phyloP scores from a whole-genome alignment of 2,329 filamentous ascomycete genomes.

The Penicillium oxalicum region DNA sequence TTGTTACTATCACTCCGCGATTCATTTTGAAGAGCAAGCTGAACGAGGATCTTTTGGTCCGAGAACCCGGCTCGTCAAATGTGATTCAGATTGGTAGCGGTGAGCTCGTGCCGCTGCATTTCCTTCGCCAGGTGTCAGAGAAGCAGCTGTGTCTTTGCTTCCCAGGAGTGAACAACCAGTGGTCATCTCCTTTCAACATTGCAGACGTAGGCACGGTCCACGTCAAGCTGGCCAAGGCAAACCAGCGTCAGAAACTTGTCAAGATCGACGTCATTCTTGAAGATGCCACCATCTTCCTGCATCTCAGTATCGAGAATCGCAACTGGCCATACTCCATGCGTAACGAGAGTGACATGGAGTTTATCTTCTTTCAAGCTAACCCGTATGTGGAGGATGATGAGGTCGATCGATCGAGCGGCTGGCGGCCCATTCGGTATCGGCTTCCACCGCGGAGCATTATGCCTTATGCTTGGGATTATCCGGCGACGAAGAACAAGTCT shows the following conservation, averaged over 20 bases:
- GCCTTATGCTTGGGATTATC: slow-evolving; percentile 99
- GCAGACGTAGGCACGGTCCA: slow-evolving; percentile 88
- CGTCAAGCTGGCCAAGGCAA: slow-evolving; percentile 85
- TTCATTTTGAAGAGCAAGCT: slow-evolving; percentile 94
- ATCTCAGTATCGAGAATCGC: slow-evolving; percentile 82
- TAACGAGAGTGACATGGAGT: slow-evolving; percentile 95
- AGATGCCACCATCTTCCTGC: slow-evolving; percentile 85
- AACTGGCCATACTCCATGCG: slow-evolving; percentile 99
- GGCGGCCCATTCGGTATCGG: slow-evolving; percentile 87
- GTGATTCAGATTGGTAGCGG: slow-evolving; percentile 70
- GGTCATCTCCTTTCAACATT: slow-evolving; percentile 97
- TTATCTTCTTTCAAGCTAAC: slow-evolving; percentile 92
- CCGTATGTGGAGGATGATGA: slow-evolving; percentile 91
- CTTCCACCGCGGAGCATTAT: slow-evolving; percentile 93
- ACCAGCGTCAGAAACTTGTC: slow-evolving; percentile 81
- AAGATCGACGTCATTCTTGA: slow-evolving; percentile 88
- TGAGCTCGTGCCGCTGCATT: slow-evolving; percentile 81
- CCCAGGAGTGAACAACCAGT: slow-evolving; percentile 89
- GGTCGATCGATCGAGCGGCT: slow-evolving; percentile 68
- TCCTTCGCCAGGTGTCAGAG: slow-evolving; percentile 71
- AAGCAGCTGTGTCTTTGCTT: slow-evolving; percentile 93
- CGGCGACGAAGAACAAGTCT: slow-evolving; percentile 92
- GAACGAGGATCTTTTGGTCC: slow-evolving; percentile 78
- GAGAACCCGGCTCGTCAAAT: slow-evolving; percentile 86
- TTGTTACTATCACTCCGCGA: slow-evolving; percentile 84